A percentile compares a stretch with the other conserved stretches of the same genome.
phyloP scores from a whole-genome alignment of 441 rosid species.

The Populus trichocarpa region DNA sequence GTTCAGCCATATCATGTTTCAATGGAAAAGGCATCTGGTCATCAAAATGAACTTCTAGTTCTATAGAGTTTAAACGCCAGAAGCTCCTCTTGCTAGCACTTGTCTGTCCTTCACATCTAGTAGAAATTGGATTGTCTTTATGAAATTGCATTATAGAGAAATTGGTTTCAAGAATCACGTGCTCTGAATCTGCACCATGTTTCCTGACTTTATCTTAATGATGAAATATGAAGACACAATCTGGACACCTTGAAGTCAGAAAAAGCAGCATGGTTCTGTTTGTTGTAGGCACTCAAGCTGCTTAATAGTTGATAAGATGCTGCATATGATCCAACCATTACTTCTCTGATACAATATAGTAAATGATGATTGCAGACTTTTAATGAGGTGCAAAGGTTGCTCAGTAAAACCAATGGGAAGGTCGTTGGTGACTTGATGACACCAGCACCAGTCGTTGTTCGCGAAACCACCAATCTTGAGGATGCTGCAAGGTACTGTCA shows the following conservation, averaged over 20 bases:
- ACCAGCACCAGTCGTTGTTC: conserved; percentile 77
- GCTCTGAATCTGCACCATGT: background rate
- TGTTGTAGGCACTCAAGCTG: background rate
- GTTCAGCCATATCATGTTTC: background rate
- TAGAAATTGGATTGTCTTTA: background rate
- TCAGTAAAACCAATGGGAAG: conserved; percentile 84
- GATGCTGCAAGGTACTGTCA: conserved; percentile 78
- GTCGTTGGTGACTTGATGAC: conserved; percentile 85
- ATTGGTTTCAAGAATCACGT: background rate
- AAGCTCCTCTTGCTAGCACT: background rate
- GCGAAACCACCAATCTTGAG: conserved; percentile 78
- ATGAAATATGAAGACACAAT: background rate
- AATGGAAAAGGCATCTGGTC: background rate
- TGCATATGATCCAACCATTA: background rate
- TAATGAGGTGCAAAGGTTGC: conserved; percentile 77
- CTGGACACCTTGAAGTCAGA: background rate
- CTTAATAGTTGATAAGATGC: background rate
- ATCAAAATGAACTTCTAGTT: background rate
- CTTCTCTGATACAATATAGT: background rate
- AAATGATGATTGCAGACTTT: conserved; percentile 59
- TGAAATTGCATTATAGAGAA: background rate
- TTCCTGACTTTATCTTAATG: background rate
- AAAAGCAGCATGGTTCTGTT: background rate
- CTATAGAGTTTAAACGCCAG: background rate
- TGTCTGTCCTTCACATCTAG: background rate